A percentile compares a stretch with the other conserved stretches of the same genome.
phyloP scores from a whole-genome alignment of 495 filamentous ascomycete species.

The Podospora appendiculata region DNA sequence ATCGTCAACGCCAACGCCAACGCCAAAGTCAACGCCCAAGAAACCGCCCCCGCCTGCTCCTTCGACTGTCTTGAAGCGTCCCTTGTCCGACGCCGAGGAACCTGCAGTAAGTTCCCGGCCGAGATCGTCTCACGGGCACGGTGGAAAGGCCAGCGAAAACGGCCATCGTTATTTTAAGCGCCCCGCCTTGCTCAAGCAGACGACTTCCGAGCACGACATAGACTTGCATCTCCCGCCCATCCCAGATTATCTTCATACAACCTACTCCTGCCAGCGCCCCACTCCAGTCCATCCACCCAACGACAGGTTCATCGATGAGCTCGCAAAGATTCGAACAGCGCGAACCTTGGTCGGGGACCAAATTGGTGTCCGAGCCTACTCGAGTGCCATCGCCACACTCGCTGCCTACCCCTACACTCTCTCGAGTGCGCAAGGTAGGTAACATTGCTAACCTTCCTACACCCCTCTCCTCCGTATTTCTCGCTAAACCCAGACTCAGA shows the following conservation, averaged over 20 bases:
- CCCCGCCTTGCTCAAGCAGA: conserved; percentile 40
- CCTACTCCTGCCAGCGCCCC: conserved; percentile 76
- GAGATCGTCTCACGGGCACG: conserved; percentile 7
- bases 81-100: conserved; percentile 19
- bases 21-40: conserved; percentile 1
- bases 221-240: conserved; percentile 40
- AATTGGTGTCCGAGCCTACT: conserved; percentile 82
- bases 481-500: conserved; percentile 40
- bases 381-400: conserved; percentile 73
- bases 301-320: conserved; percentile 61
- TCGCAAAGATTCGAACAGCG: conserved; percentile 66
- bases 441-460: no score
- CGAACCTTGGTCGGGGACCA: conserved; percentile 64
- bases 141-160: conserved; percentile 4
- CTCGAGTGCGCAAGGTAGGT: conserved; percentile 27
- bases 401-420: conserved; percentile 65
- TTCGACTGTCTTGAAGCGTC: conserved; percentile 20
- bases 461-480: not conserved
- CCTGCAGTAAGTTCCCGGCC: conserved; percentile 3
- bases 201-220: conserved; percentile 65
- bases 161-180: conserved; percentile 2
- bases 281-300: conserved; percentile 68
- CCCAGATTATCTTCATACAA: conserved; percentile 64
- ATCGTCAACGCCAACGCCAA: not conserved
- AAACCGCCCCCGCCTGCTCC: conserved; percentile 8